These are phyloP conservation scores for Salix koriyanagi DNA, from an alignment of 345 rosid species.

Conservation along the genomic window DNA sequence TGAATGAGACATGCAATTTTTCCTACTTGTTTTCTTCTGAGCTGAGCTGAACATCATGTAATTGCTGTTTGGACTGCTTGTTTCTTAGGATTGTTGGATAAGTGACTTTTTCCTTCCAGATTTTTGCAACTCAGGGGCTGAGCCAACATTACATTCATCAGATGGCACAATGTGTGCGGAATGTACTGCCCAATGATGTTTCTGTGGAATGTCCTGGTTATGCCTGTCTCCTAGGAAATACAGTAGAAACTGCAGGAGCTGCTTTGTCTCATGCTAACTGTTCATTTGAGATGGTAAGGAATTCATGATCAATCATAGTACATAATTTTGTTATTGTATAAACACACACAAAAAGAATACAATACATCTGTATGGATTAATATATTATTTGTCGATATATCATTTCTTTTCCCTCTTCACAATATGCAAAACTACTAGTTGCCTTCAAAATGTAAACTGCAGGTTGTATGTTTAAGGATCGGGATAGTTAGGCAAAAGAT, in stretches of 20 bases:
- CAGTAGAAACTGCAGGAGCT: conserved; percentile 75
- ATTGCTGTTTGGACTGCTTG: background rate
- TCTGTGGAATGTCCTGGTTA: conserved; percentile 60
- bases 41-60: background rate
- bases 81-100: background rate
- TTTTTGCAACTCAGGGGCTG: conserved; percentile 56
- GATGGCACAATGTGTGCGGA: conserved; percentile 62
- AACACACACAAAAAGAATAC: background rate
- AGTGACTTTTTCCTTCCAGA: conserved; percentile 43
- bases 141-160: conserved; percentile 71
- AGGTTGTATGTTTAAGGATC: background rate
- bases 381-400: background rate
- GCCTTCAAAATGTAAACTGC: background rate
- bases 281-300: conserved; percentile 73
- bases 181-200: conserved; percentile 59
- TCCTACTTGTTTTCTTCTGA: background rate
- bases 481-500: background rate
- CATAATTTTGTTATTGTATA: background rate
- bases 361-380: background rate
- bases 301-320: background rate
- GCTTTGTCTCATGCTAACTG: conserved; percentile 72
- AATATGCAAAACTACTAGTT: background rate
- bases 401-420: background rate
- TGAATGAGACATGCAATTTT: background rate
- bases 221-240: conserved; percentile 91